These are phyloP conservation scores for Colletotrichum sansevieriae DNA, from an alignment of 2,329 filamentous ascomycete genomes.

Conservation along the genomic window DNA sequence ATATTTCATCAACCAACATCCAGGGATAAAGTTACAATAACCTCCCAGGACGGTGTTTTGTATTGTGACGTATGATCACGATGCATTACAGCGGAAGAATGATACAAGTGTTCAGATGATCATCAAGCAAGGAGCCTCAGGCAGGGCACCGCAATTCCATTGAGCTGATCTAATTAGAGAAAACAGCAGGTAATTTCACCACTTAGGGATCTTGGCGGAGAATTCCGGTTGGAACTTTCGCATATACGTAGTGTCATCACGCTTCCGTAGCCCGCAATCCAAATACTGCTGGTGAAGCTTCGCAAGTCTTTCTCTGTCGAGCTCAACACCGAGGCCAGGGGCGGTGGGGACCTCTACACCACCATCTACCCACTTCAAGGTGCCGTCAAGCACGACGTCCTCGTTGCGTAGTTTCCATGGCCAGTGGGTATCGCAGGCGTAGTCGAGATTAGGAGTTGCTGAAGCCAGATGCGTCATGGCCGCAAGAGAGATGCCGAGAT, in stretches of 20 bases:
- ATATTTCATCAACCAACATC: no score
- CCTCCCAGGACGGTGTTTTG: no score
- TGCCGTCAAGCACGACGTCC: constrained; percentile 55
- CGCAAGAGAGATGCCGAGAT: constrained; percentile 57
- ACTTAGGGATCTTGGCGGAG: constrained; percentile 50
- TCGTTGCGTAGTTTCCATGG: constrained; percentile 59
- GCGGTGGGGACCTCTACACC: constrained; percentile 51
- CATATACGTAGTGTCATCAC: constrained; percentile 56
- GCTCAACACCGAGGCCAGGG: constrained; percentile 54
- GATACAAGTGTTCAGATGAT: no score
- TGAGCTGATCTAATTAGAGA: no score
- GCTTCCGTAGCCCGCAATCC: constrained; percentile 52
- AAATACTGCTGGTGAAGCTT: constrained; percentile 54
- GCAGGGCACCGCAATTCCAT: no score
- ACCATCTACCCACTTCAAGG: constrained; percentile 53
- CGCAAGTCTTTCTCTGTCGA: constrained; percentile 53
- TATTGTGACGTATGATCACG: no score
- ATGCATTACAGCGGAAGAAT: no score
- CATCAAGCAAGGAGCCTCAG: no score
- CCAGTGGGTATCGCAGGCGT: constrained; percentile 60
- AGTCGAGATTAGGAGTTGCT: constrained; percentile 56
- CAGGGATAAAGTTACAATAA: no score
- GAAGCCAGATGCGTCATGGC: constrained; percentile 59
- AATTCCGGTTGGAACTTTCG: constrained; percentile 52
- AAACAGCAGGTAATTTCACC: constrained; percentile 41